Conservation (phyloP, 805 yeast species). For the Candida wancherniae region DNA sequence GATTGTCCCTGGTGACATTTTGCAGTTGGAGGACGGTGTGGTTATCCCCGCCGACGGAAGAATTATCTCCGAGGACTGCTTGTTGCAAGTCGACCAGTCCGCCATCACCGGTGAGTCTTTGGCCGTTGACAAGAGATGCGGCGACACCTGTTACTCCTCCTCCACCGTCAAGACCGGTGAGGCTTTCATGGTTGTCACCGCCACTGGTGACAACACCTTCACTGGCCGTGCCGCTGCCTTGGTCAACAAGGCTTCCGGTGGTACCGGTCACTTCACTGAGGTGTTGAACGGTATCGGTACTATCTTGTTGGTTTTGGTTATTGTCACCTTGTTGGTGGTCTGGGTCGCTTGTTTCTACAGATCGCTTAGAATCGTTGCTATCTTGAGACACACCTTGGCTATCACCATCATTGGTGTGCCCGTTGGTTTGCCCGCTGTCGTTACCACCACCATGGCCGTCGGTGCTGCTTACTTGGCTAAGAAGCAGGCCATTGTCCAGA, state of each 20-base stretch:
- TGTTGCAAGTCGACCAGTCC: conserved; percentile 91
- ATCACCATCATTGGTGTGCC: conserved; percentile 97
- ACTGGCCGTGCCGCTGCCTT: conserved; percentile 97
- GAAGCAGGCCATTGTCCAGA: conserved; percentile 96
- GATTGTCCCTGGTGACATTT: conserved; percentile 92
- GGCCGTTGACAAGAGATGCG: conserved; percentile 88
- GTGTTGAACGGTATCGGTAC: conserved; percentile 98
- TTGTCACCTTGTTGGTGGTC: conserved; percentile 79
- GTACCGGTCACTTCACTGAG: conserved; percentile 94
- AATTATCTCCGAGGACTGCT: conserved; percentile 76
- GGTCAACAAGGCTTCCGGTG: conserved; percentile 90
- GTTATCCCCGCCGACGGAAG: conserved; percentile 93
- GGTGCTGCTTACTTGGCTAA: conserved; percentile 98
- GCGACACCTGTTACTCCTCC: conserved; percentile 85
- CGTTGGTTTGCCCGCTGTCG: conserved; percentile 98
- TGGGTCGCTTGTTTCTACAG: conserved; percentile 96
- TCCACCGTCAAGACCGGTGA: conserved; percentile 96
- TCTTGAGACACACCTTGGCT: conserved; percentile 89
- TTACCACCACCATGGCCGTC: conserved; percentile 98
- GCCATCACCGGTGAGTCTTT: conserved; percentile 97
- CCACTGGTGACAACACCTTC: conserved; percentile 93
- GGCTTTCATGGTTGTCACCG: conserved; percentile 88
- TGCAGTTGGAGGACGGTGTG: conserved; percentile 89
- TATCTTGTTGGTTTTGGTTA: conserved; percentile 80
- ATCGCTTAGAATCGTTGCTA: conserved; percentile 77